Evolutionary conservation across 805 yeast genomes (phyloP).

Genomic region (Ogataea philodendri): DNA sequence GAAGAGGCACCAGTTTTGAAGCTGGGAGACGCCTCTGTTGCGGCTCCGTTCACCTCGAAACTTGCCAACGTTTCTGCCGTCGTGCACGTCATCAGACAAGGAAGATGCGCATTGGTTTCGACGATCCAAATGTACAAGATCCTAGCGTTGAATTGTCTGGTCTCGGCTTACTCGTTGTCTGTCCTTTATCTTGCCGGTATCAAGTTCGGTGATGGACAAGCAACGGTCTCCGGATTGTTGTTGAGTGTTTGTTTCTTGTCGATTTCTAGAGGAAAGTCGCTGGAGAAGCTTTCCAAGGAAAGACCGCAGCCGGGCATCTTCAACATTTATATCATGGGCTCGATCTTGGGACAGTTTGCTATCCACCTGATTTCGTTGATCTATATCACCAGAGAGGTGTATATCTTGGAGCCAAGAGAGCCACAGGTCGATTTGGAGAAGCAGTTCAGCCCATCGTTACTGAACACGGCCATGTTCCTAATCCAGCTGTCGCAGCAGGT

Average conservation of each 20-base stretch:
- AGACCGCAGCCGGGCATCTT: conserved; percentile 98
- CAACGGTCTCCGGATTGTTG: conserved; percentile 92
- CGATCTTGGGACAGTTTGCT: conserved; percentile 94
- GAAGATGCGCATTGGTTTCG: conserved; percentile 95
- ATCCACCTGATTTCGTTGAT: conserved; percentile 81
- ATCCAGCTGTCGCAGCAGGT: conserved; percentile 95
- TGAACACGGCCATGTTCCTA: conserved; percentile 94
- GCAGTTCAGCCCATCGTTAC: conserved; percentile 80
- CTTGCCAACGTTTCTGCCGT: conserved; percentile 89
- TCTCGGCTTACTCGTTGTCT: conserved; percentile 92
- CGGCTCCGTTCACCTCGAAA: conserved; percentile 97
- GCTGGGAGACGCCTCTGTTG: conserved; percentile 97
- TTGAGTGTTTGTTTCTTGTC: conserved; percentile 93
- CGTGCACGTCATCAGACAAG: conserved; percentile 92
- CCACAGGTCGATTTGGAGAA: conserved; percentile 89
- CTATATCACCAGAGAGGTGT: conserved; percentile 80
- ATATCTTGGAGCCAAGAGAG: conserved; percentile 87
- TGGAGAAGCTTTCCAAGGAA: conserved; percentile 83
- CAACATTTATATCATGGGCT: conserved; percentile 95
- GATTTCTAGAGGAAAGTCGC: conserved; percentile 89
- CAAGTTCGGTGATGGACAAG: conserved; percentile 96
- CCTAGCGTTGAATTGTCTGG: conserved; percentile 92
- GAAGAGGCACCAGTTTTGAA: conserved; percentile 91
- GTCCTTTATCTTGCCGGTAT: conserved; percentile 96
- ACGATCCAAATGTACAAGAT: conserved; percentile 99